A percentile compares a stretch with the other conserved stretches of the same genome.
Evolutionary conservation across 345 rosid genomes (phyloP).

Genomic region (Boechera stricta): DNA sequence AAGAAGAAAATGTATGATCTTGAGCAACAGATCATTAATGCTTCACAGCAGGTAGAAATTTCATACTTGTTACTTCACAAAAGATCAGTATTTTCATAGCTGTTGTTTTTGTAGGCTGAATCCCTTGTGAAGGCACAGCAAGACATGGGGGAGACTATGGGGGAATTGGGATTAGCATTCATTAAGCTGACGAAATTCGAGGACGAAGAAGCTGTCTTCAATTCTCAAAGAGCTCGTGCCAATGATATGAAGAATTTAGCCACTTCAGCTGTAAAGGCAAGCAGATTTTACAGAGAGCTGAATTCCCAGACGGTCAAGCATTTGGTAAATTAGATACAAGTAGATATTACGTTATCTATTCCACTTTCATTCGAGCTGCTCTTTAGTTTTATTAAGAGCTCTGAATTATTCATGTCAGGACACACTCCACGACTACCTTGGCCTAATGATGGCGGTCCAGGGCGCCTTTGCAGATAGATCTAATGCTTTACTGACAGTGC

Average conservation of each 20-base stretch:
- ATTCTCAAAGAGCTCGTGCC: slow-evolving; percentile 76
- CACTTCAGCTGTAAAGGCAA: slow-evolving; percentile 96
- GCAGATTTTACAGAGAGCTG: slow-evolving; percentile 87
- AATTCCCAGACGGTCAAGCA: slow-evolving; percentile 92
- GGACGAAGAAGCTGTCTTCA: slow-evolving; percentile 83
- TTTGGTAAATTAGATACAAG: slow-evolving; percentile 58
- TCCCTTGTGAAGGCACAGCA: slow-evolving; percentile 92
- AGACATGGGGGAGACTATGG: slow-evolving; percentile 98
- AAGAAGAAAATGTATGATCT: slow-evolving; percentile 83
- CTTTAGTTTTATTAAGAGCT: slow-evolving; percentile 5
- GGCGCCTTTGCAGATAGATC: slow-evolving; percentile 89
- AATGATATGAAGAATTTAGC: slow-evolving; percentile 88
- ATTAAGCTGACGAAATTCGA: slow-evolving; percentile 92
- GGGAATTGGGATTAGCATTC: slow-evolving; percentile 85
- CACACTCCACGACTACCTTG: slow-evolving; percentile 89
- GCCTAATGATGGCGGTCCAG: slow-evolving; percentile 87
- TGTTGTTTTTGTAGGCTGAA: slow-evolving; percentile 65
- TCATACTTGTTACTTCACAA: slow-evolving; percentile 20
- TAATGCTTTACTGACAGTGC: slow-evolving; percentile 88
- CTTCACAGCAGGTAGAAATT: slow-evolving; percentile 79
- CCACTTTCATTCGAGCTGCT: neutral
- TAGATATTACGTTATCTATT: neutral
- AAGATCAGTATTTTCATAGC: neutral
- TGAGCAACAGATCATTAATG: slow-evolving; percentile 86
- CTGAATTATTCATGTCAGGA: slow-evolving; percentile 54